phyloP scores from a whole-genome alignment of 768 basidiomycete species.

The Suillus occidentalis region DNA sequence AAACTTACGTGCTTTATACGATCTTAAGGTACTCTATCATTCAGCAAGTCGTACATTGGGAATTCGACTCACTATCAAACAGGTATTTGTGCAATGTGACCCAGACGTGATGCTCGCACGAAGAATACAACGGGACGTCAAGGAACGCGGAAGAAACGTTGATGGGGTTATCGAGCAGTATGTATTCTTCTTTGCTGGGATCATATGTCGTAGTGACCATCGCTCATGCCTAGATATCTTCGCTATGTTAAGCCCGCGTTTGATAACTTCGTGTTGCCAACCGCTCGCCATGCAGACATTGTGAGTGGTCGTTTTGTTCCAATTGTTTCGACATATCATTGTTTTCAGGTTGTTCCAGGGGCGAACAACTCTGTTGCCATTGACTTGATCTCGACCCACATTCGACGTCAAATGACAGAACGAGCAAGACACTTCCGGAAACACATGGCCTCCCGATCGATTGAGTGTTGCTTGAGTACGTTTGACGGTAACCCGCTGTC shows the following conservation, averaged over 20 bases:
- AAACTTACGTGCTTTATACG: slow-evolving; percentile 75
- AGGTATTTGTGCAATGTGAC: slow-evolving; percentile 92
- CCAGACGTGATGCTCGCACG: slow-evolving; percentile 97
- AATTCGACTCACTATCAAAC: neutral
- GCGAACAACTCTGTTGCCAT: slow-evolving; percentile 87
- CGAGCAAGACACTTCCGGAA: slow-evolving; percentile 72
- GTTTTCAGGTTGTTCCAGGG: slow-evolving; percentile 90
- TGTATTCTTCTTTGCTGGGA: slow-evolving; percentile 19
- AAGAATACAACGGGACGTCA: slow-evolving; percentile 82
- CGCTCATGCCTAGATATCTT: slow-evolving; percentile 61
- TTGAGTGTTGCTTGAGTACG: slow-evolving; percentile 35
- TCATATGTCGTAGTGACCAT: neutral
- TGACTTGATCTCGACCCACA: slow-evolving; percentile 89
- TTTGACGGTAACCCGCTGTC: slow-evolving; percentile 43
- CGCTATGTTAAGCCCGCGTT: slow-evolving; percentile 94
- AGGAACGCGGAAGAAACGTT: slow-evolving; percentile 83
- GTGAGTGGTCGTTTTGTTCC: slow-evolving; percentile 38
- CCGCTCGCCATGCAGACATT: slow-evolving; percentile 86
- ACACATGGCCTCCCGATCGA: slow-evolving; percentile 59
- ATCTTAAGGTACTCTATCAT: slow-evolving; percentile 70
- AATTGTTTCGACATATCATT: neutral
- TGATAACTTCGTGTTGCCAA: slow-evolving; percentile 91
- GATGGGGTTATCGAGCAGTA: slow-evolving; percentile 90
- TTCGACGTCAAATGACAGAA: slow-evolving; percentile 79
- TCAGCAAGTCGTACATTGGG: neutral